Conservation (phyloP, 2,329 filamentous ascomycete genomes). For the Coniochaeta prunicola region DNA sequence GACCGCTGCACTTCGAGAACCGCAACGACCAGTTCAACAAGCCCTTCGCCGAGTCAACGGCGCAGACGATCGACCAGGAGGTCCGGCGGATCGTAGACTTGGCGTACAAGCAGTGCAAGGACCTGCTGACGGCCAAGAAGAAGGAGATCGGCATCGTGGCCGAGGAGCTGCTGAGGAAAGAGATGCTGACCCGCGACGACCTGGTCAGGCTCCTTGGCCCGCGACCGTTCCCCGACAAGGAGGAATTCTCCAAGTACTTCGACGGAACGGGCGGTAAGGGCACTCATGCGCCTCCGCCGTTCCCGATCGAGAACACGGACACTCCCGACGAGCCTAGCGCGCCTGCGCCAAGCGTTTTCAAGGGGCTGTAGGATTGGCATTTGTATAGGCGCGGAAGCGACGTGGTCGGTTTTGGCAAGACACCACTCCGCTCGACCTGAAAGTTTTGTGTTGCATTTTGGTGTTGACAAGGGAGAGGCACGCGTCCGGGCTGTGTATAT, state of each 20-base stretch:
- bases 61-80: conserved; percentile 84
- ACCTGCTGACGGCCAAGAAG: conserved; percentile 79
- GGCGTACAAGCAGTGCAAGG: conserved; percentile 84
- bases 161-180: conserved; percentile 87
- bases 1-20: conserved; percentile 85
- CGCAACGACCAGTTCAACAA: conserved; percentile 79
- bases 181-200: conserved; percentile 86
- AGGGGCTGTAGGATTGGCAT: conserved; percentile 8
- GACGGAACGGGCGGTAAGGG: conserved; percentile 45
- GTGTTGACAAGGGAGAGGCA: background rate
- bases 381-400: conserved; percentile 1
- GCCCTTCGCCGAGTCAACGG: conserved; percentile 92
- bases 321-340: conserved; percentile 14
- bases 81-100: conserved; percentile 87
- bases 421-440: conserved; percentile 1
- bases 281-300: conserved; percentile 52
- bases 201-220: conserved; percentile 82
- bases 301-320: conserved; percentile 38
- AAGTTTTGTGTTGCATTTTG: conserved; percentile 1
- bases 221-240: conserved; percentile 74
- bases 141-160: conserved; percentile 81
- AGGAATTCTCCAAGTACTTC: conserved; percentile 95
- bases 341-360: conserved; percentile 12
- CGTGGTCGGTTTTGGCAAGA: background rate
- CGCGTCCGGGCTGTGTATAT: conserved; percentile 1